phyloP scores from a whole-genome alignment of 2,329 filamentous ascomycete genomes.

The Cladorrhinum sp. region DNA sequence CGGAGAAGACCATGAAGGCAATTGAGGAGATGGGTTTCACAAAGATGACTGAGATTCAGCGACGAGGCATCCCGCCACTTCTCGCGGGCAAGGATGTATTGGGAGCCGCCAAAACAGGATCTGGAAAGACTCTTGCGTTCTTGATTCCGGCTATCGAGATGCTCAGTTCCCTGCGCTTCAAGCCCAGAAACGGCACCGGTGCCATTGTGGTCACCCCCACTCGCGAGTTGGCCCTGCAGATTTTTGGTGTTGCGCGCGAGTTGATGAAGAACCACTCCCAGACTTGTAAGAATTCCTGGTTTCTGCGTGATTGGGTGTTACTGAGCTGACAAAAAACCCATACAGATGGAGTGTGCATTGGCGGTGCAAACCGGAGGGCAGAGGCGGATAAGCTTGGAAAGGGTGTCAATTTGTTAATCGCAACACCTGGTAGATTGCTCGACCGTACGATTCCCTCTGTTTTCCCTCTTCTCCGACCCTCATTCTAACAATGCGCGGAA shows the following conservation, averaged over 20 bases:
- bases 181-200: conserved; percentile 89
- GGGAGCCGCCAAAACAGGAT: conserved; percentile 92
- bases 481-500: background rate
- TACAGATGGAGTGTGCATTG: conserved; percentile 81
- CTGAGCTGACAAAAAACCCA: conserved; percentile 1
- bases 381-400: conserved; percentile 93
- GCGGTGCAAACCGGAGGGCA: conserved; percentile 83
- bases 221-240: conserved; percentile 89
- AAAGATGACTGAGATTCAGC: conserved; percentile 94
- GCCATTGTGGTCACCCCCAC: conserved; percentile 92
- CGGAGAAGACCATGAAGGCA: conserved; percentile 82
- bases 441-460: conserved; percentile 46
- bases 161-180: conserved; percentile 85
- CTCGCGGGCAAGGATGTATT: conserved; percentile 89
- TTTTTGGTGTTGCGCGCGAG: conserved; percentile 91
- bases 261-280: conserved; percentile 91
- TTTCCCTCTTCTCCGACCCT: background rate
- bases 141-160: conserved; percentile 93
- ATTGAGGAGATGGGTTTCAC: conserved; percentile 90
- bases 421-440: conserved; percentile 85
- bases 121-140: conserved; percentile 93
- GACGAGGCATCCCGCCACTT: conserved; percentile 79
- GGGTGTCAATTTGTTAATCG: conserved; percentile 91
- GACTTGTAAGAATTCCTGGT: conserved; percentile 19
- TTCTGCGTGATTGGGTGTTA: conserved; percentile 55